Evolutionary conservation across 169 alveolate genomes (phyloP).

Genomic region (Sarcocystis neurona): DNA sequence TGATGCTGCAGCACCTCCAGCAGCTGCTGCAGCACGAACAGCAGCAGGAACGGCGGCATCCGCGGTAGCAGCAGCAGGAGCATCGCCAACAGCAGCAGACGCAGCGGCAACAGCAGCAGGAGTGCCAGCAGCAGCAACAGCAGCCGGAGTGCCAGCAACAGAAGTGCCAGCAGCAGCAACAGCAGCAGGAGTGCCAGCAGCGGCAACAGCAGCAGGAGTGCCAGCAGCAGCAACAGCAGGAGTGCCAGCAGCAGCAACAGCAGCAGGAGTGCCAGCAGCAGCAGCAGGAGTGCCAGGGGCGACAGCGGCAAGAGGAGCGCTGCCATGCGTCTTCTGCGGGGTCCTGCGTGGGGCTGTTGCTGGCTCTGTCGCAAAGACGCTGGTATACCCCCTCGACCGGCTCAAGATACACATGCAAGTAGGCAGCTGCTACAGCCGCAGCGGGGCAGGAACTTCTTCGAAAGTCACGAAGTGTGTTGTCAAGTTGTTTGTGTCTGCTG

Average conservation of each 20-base stretch:
- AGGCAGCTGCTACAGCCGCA: background rate
- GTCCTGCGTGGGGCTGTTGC: conserved; percentile 42
- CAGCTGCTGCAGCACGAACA: too few species aligned
- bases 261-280: background rate
- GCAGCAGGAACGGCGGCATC: too few species aligned
- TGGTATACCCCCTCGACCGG: conserved; percentile 48
- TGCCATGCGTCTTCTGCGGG: conserved; percentile 10
- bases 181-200: background rate
- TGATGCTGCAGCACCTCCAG: too few species aligned
- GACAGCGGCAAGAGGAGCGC: background rate
- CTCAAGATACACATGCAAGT: conserved; percentile 42
- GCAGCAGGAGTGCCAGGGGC: background rate
- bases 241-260: background rate
- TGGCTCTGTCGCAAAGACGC: conserved; percentile 41
- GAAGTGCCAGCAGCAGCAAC: background rate
- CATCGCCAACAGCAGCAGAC: too few species aligned
- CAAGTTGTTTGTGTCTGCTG: background rate
- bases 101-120: too few species aligned
- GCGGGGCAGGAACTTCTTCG: background rate
- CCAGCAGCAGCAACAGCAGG: background rate
- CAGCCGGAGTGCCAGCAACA: background rate
- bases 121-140: background rate
- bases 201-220: background rate
- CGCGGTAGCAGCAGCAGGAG: too few species aligned
- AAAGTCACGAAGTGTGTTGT: background rate